These are phyloP conservation scores for Pseudoneurospora amorphoporcata DNA, from an alignment of 495 filamentous ascomycete genomes.

Conservation along the genomic window DNA sequence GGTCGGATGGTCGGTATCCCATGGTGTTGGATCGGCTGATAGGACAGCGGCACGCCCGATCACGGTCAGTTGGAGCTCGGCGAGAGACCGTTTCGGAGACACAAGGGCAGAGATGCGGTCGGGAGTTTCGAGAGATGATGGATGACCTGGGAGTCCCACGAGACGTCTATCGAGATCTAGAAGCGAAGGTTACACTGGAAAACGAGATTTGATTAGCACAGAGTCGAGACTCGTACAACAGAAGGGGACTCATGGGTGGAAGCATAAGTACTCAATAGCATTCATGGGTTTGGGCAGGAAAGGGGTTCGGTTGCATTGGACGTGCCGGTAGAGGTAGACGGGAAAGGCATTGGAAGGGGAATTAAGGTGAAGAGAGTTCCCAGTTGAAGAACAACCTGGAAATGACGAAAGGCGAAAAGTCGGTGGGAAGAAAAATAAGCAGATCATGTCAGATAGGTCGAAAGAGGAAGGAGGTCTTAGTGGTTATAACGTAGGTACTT, in stretches of 20 bases:
- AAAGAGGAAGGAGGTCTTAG: background rate
- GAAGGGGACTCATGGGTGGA: background rate
- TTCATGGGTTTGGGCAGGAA: background rate
- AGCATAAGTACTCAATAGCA: background rate
- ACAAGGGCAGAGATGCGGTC: constrained; percentile 3
- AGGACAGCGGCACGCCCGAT: background rate
- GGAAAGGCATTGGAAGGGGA: background rate
- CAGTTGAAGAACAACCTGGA: background rate
- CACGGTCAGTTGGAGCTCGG: background rate
- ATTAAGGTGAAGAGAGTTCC: background rate
- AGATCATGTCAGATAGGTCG: background rate
- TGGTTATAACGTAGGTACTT: background rate
- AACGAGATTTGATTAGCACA: background rate
- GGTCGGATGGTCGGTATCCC: constrained; percentile 8
- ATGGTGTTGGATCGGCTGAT: constrained; percentile 4
- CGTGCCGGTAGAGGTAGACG: background rate
- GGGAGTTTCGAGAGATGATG: constrained; percentile 19
- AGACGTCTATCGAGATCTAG: constrained; percentile 7
- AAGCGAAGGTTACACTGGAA: constrained; percentile 15
- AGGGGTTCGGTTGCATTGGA: background rate
- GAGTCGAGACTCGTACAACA: background rate
- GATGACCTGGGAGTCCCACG: constrained; percentile 11
- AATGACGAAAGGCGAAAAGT: background rate
- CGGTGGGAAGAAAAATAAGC: background rate
- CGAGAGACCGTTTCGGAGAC: background rate